phyloP scores from a whole-genome alignment of 352 stramenopile species.

The Globisporangium okanoganense region DNA sequence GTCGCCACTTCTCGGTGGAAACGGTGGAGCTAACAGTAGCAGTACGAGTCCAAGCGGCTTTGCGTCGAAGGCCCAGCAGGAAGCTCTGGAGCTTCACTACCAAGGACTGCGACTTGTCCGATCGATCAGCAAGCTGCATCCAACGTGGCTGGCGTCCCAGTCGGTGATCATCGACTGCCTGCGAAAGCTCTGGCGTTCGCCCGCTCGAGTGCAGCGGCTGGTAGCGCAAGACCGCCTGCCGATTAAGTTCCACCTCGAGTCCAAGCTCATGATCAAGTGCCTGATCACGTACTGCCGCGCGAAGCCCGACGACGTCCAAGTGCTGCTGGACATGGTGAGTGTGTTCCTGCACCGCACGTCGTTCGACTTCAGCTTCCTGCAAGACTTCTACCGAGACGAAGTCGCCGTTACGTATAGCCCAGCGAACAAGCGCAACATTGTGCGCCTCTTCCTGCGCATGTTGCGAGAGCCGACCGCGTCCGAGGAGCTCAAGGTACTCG shows the following conservation, averaged over 20 bases:
- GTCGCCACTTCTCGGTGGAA: conserved; percentile 27
- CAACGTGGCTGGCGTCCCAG: conserved; percentile 82
- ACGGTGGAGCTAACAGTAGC: conserved; percentile 10
- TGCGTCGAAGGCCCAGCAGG: conserved; percentile 72
- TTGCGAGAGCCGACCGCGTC: conserved; percentile 64
- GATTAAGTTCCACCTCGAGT: conserved; percentile 94
- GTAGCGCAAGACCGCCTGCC: conserved; percentile 68
- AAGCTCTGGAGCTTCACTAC: conserved; percentile 93
- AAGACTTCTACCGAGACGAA: conserved; percentile 85
- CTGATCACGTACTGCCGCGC: conserved; percentile 92
- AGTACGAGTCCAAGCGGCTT: conserved; percentile 35
- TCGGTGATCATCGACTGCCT: conserved; percentile 91
- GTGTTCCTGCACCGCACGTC: conserved; percentile 93
- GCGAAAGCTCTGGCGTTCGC: conserved; percentile 93
- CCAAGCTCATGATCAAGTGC: conserved; percentile 92
- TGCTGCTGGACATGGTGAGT: conserved; percentile 94
- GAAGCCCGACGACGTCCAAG: conserved; percentile 92
- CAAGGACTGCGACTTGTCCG: conserved; percentile 92
- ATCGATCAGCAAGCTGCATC: conserved; percentile 89
- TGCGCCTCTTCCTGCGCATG: conserved; percentile 89
- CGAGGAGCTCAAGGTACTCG: conserved; percentile 92
- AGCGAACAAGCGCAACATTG: conserved; percentile 76
- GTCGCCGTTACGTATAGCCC: conserved; percentile 64
- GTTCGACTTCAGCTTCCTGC: conserved; percentile 94
- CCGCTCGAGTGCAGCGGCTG: conserved; percentile 71